Base-by-base conservation (phyloP, 768 basidiomycete species). In the Lactarius tabidus region DNA sequence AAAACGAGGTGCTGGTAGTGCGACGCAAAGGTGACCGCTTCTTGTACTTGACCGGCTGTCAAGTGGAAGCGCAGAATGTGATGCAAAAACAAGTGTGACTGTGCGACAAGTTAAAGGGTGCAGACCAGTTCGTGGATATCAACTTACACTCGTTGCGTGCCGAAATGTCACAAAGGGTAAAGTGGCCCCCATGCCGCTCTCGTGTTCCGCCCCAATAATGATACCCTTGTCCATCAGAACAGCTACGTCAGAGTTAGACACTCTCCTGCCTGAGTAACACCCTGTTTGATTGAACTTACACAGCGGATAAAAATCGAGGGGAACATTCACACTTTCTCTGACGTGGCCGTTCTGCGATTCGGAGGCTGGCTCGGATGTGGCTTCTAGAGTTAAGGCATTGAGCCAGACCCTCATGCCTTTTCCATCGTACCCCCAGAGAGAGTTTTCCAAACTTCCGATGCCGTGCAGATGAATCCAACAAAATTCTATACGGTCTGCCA, bases 181-280 rank as follows among this genome's bases (percentile, higher is more conserved):
- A 63, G 88, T 90, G 29, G 81, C 77, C 60, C 91, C 83, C 18
- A 88, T 81, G 3, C 86, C 88, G 3, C 85, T 84, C 74, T 99
- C 96, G 63, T 95, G 86, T 69, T 98, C 95, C 31, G 90, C 92
- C 9, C 96, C 96, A 70, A 98, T 95, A 68, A 99, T 94, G 69
- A 99, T 97, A 1, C 95, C 96, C 73, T 98, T 99, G 75, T 98
- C 95, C 95, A 98, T 98, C 29, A 99, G 82, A 8, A 95, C 94
- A 63, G 96, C 96, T 98, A 70, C 36, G 59, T 15, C 39, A 17
- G 29, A 6, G 23, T 38, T 23, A 48, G 15, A 60, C 36, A 26
- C 41, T 67, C 41, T 67, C 64, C 67, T n/a, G 65, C 63, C 20
- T n/a, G 23, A 6, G 23, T 6, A 65, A 29, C 51, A 45, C 15